Evolutionary conservation across 768 basidiomycete genomes (phyloP), one percentile per base, ranked within the genome.

Genomic region (Suillus tomentosus): DNA sequence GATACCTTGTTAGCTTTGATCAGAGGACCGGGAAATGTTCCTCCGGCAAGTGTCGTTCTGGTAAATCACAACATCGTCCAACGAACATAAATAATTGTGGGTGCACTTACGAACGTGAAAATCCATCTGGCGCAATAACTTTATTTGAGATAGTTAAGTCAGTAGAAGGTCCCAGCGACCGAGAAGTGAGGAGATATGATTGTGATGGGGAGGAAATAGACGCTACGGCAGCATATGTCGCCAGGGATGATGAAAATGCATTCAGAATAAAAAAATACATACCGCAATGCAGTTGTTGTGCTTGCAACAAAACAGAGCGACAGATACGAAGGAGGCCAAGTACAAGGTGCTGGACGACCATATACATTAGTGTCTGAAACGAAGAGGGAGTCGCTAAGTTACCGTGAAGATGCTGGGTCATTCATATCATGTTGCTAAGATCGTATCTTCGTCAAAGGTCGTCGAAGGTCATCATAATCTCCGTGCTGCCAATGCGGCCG

Each of bases 11-110:
- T 50, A 7, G 48, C 48, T 50, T 50, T 14, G 24, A 50, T 50
- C 24, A 50, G 48, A 50, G 48, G 48, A 27, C 48, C 48, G 24
- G 48, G 48, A 50, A 50, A 50, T 50, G 24, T 50, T 24, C 48
- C 48, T 50, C 48, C 48, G 14, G 24, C 48, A 14, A 50, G 48
- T 50, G 24, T 50, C 15, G 48, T 50, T 13, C 48, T 50, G 14
- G 14, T 24, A 50, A 22, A 50, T 50, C 14, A 15, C 13, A 50
- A 50, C 7, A 50, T 2, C 7, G 14, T 50, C 3, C 24, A 50
- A 24, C 3, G 22, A 24, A 24, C 6, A 50, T 27, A 7, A 27
- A 50, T 1, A 15, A 50, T 15, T 50, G 14, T 27, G 7, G 14
- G 24, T 14, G 48, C 14, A 50, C 48, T 14, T 27, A 50, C 48